phyloP scores from a whole-genome alignment of 257 asterid species.

The Nicotiana noctiflora region DNA sequence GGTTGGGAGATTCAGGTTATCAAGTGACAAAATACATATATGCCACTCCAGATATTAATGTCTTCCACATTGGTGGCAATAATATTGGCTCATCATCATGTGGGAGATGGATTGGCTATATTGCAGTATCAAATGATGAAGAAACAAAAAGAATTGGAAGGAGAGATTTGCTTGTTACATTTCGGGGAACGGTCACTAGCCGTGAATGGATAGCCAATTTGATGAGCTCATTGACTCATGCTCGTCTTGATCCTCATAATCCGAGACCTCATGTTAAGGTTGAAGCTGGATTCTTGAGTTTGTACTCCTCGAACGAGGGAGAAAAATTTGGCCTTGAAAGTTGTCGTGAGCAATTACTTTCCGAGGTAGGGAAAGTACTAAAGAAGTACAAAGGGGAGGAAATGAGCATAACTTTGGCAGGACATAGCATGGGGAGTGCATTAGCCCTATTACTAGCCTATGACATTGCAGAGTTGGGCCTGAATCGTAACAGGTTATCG shows the following conservation, averaged over 20 bases:
- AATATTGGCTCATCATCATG: background rate
- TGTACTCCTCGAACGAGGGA: constrained; percentile 39
- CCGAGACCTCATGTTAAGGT: constrained; percentile 47
- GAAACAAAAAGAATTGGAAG: constrained; percentile 34
- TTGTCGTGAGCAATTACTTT: constrained; percentile 61
- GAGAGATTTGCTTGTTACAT: constrained; percentile 49
- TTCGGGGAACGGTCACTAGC: constrained; percentile 53
- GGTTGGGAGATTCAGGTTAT: constrained; percentile 42
- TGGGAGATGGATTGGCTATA: constrained; percentile 58
- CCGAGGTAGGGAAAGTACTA: constrained; percentile 44
- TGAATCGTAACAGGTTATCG: constrained; percentile 15
- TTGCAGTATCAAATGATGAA: constrained; percentile 33
- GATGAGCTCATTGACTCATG: constrained; percentile 50
- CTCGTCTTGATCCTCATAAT: constrained; percentile 45
- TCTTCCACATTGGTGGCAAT: background rate
- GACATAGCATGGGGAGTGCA: constrained; percentile 80
- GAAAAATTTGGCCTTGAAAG: constrained; percentile 46
- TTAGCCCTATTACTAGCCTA: constrained; percentile 44
- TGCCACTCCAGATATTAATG: constrained; percentile 40
- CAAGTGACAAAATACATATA: constrained; percentile 54
- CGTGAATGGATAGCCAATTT: constrained; percentile 58
- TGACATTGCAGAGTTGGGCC: constrained; percentile 54
- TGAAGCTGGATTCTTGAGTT: constrained; percentile 53
- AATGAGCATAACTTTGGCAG: constrained; percentile 50
- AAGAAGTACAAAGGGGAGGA: constrained; percentile 29